Evolutionary conservation across 192 early-diverging fungal genomes (phyloP), one percentile per base, ranked within the genome.

Genomic region (Rhizophagus clarus): DNA sequence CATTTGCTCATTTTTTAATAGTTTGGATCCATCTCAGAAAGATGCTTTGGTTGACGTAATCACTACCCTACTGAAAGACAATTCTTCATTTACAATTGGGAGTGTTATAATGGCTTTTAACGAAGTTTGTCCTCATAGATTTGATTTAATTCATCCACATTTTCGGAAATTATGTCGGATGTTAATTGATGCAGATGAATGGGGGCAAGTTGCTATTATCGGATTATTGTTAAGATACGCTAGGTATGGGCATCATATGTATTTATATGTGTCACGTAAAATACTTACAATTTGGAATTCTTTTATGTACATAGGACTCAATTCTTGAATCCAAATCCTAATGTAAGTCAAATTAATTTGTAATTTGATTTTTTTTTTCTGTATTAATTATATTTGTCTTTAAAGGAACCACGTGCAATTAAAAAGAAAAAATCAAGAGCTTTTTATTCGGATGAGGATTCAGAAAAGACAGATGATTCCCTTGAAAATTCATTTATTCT

Each of bases 141-240:
- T 94, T 74, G 95, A 95, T 67, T 77, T 96, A 70, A 93, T 99
- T 37, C 98, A 99, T 82, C 86, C 84, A 37, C 94, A 96, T 80
- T 99, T 90, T 84, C 90, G 95, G 63, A 95, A 97, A 60, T 87
- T 97, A 74, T 98, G 97, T 81, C 83, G 83, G 49, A 87, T 96
- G 90, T 83, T 99, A 29, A 83, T 90, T 17, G 97, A 97, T 37
- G 89, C 94, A 51, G 97, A 99, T 87, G 95, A 98, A 83, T 99
- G 98, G 98, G 95, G 93, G 15, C 97, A 99, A 83, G 89, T 97
- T 40, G 93, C 92, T 61, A 92, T 97, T 34, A 80, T 97, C 51
- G 91, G 90, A 47, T 80, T 97, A 31, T 82, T 99, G 70, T 74
- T 91, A 37, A 85, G 91, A 12, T 99, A 99, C 87, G 94, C 91